Conservation (phyloP, 768 basidiomycete genomes). For the Inosperma sp. region DNA sequence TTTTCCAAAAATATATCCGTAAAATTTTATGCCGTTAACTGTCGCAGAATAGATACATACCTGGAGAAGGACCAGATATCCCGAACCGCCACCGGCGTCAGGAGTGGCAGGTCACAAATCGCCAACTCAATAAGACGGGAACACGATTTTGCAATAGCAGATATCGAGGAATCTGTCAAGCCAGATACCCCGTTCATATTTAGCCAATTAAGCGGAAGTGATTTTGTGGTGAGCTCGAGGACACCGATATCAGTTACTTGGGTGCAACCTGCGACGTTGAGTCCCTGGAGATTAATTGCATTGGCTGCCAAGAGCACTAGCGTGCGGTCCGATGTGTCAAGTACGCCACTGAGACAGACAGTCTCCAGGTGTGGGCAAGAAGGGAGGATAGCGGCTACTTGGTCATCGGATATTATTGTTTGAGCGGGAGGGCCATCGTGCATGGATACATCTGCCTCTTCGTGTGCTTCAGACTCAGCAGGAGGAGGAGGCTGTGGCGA, state of each 20-base stretch:
- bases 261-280: conserved; percentile 74
- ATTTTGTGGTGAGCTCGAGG: conserved; percentile 62
- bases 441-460: not conserved
- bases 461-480: not conserved
- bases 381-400: conserved; percentile 52
- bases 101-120: conserved; percentile 58
- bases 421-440: not conserved
- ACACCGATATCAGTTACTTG: conserved; percentile 76
- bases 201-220: conserved; percentile 67
- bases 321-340: conserved; percentile 64
- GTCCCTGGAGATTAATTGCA: conserved; percentile 63
- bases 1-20: conserved; percentile 5
- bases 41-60: conserved; percentile 26
- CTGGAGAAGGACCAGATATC: conserved; percentile 80
- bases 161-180: conserved; percentile 58
- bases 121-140: conserved; percentile 80
- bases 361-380: conserved; percentile 64
- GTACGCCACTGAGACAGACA: conserved; percentile 63
- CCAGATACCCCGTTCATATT: conserved; percentile 64
- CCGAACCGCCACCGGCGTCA: conserved; percentile 66
- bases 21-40: not conserved
- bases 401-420: conserved; percentile 47
- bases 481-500: conserved; percentile 14
- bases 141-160: conserved; percentile 68
- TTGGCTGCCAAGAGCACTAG: conserved; percentile 56